phyloP scores from a whole-genome alignment of 2,329 filamentous ascomycete genomes.

The Dothideomycetidae sp. region DNA sequence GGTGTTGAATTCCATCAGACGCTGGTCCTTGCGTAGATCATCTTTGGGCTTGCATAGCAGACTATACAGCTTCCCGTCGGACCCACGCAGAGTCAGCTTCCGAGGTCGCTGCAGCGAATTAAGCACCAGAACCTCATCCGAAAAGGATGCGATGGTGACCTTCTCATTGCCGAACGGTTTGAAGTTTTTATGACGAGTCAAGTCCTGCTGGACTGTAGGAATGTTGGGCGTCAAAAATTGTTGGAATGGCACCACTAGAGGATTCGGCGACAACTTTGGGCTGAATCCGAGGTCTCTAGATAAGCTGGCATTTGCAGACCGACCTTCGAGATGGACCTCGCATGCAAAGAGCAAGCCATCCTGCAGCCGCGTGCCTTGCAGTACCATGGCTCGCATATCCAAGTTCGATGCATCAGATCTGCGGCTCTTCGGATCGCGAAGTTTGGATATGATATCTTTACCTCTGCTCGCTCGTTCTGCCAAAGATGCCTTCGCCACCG shows the following conservation, averaged over 20 bases:
- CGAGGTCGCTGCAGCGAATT: constrained; percentile 86
- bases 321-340: constrained; percentile 59
- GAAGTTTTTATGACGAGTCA: constrained; percentile 53
- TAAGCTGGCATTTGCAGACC: constrained; percentile 61
- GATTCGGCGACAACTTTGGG: constrained; percentile 65
- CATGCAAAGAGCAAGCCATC: constrained; percentile 71
- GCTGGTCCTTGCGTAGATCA: constrained; percentile 91
- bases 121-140: constrained; percentile 79
- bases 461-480: constrained; percentile 50
- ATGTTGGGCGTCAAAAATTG: constrained; percentile 68
- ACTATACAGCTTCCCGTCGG: constrained; percentile 76
- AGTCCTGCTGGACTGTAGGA: constrained; percentile 51
- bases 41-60: constrained; percentile 96
- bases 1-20: constrained; percentile 96
- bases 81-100: constrained; percentile 75
- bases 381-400: constrained; percentile 59
- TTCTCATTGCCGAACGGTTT: constrained; percentile 77
- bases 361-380: constrained; percentile 67
- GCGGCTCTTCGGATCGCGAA: constrained; percentile 39
- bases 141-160: constrained; percentile 65
- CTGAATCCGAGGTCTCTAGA: constrained; percentile 69
- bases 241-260: constrained; percentile 80
- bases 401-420: constrained; percentile 38
- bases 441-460: constrained; percentile 20
- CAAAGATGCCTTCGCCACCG: constrained; percentile 69